Conservation (phyloP, 306 rosid species). For the Luffa acutangula region DNA sequence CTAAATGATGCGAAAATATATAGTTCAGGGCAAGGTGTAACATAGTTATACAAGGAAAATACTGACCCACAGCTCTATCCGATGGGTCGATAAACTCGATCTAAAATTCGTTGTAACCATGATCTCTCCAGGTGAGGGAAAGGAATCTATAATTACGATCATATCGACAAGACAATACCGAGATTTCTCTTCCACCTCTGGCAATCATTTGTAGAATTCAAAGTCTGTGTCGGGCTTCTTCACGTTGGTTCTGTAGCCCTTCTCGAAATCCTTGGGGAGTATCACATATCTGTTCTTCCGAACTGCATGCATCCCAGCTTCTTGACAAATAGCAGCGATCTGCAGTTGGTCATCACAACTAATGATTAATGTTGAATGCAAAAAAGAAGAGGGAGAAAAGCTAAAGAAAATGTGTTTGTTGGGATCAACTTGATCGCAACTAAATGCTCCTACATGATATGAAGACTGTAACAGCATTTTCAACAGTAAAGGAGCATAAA, state of each 20-base stretch:
- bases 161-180: neutral
- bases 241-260: constrained; percentile 92
- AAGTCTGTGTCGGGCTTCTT: constrained; percentile 99
- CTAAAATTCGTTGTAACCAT: neutral
- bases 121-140: neutral
- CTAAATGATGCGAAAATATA: neutral
- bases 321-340: constrained; percentile 97
- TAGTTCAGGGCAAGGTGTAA: neutral
- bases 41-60: neutral
- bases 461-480: neutral
- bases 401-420: neutral
- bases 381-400: neutral
- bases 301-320: constrained; percentile 99
- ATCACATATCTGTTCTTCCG: constrained; percentile 93
- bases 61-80: neutral
- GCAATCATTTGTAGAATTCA: constrained; percentile 84
- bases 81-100: neutral
- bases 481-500: neutral
- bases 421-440: neutral
- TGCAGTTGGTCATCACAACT: constrained; percentile 21
- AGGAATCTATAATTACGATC: neutral
- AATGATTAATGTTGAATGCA: neutral
- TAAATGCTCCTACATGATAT: neutral
- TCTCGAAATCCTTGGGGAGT: constrained; percentile 96
- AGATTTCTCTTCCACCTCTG: neutral